Conservation (phyloP, 148 eudicot species). For the Salicornia ramosissima region DNA sequence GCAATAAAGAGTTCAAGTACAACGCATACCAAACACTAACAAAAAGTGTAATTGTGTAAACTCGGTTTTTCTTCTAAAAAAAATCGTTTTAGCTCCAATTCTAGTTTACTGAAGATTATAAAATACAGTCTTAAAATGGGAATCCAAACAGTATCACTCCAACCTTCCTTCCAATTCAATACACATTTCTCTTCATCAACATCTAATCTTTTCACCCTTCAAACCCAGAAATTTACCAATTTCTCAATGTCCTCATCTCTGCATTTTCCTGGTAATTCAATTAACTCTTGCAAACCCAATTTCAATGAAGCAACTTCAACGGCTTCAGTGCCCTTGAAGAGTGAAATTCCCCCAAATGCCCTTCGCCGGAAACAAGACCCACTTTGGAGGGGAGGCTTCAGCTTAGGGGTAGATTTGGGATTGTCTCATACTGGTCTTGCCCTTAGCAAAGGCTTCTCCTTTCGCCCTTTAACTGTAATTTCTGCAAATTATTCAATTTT, state of each 20-base stretch:
- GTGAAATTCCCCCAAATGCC: conserved; percentile 52
- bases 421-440: conserved; percentile 69
- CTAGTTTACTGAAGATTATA: no score
- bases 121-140: no score
- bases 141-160: not conserved
- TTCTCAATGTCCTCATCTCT: conserved; percentile 4
- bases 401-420: conserved; percentile 66
- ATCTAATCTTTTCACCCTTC: not conserved
- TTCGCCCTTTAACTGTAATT: conserved; percentile 57
- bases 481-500: not conserved
- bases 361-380: conserved; percentile 42
- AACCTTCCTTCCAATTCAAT: conserved; percentile 11
- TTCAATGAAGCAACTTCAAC: conserved; percentile 8
- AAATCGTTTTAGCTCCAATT: no score
- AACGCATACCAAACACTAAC: no score
- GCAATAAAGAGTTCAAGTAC: no score
- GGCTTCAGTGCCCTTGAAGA: conserved; percentile 4
- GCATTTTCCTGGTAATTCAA: not conserved
- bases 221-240: not conserved
- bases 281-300: not conserved
- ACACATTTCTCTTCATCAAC: not conserved
- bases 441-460: conserved; percentile 59
- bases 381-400: conserved; percentile 59
- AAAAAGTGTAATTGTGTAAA: no score
- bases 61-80: no score